Evolutionary conservation across 2,329 filamentous ascomycete species (phyloP).

Genomic region (Xylariaceae sp.): DNA sequence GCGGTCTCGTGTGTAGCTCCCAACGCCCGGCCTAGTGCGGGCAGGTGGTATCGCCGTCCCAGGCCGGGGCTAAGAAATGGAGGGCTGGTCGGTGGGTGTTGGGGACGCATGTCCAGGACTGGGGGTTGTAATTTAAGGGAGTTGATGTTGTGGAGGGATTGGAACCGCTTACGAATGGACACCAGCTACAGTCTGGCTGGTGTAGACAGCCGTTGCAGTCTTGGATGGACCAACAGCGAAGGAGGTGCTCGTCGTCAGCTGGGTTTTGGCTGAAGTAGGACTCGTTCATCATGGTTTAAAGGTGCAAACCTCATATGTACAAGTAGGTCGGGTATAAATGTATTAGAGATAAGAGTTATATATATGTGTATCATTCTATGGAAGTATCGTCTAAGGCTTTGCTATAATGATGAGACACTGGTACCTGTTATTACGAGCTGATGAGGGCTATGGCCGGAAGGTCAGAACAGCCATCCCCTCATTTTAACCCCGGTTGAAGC

Average conservation of each 20-base stretch:
- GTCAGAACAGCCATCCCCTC: too few species aligned
- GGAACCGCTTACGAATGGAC: conserved; percentile 43
- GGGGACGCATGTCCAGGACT: conserved; percentile 54
- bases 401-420: too few species aligned
- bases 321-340: too few species aligned
- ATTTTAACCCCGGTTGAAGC: too few species aligned
- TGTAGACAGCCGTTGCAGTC: conserved; percentile 45
- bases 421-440: too few species aligned
- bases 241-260: conserved; percentile 37
- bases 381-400: too few species aligned
- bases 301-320: too few species aligned
- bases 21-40: conserved; percentile 46
- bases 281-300: conserved; percentile 4
- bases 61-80: conserved; percentile 48
- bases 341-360: too few species aligned
- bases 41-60: conserved; percentile 44
- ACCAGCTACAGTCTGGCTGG: conserved; percentile 46
- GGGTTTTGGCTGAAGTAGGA: conserved; percentile 7
- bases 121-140: too few species aligned
- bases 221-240: conserved; percentile 49
- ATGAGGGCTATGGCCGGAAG: too few species aligned
- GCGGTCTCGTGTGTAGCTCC: conserved; percentile 33
- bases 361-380: too few species aligned
- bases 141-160: too few species aligned
- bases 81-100: conserved; percentile 43